Evolutionary conservation across 805 yeast genomes (phyloP), one percentile per base, ranked within the genome.

Genomic region (Candida boidinii): DNA sequence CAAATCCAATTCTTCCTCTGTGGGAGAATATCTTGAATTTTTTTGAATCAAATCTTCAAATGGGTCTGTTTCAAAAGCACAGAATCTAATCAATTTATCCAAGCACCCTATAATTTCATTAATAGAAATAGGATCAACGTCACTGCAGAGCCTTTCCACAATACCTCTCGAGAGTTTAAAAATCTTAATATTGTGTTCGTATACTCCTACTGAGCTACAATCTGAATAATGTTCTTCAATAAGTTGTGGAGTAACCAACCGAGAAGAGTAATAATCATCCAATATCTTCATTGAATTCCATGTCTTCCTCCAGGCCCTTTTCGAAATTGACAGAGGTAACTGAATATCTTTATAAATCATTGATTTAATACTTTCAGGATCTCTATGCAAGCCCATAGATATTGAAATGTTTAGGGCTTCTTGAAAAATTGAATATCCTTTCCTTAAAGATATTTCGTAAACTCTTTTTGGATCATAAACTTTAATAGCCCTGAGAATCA

Each of bases 321-420:
- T 15, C 4, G 33, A 21, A 5, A 30, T 30, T 3, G 17, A 28
- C 7, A 21, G 22, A 4, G 28, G 23, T 15, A 12, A 5, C 7
- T n/a, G 13, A 5, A 19, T n/a, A 6, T 19, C 26, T 26, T 26
- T 32, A 11, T 26, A 5, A n/a, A n/a, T 4, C 4, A 22, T 20
- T 11, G 4, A 10, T 21, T 12, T 11, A 13, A 27, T 14, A 13
- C 20, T 32, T 4, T 32, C 16, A 5, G 34, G 34, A 14, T 32
- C 30, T 15, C 30, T 32, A 17, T 32, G 30, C 12, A 21, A 14
- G 2, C 30, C 35, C 11, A 30, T 7, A 14, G 33, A 18, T 11
- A 12, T 17, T 4, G 33, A 21, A 18, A 30, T 24, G 3, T 12
- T 7, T 4, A 25, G 15, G 4, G 14, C 15, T 4, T 12, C 13